Percentiles rank a stretch among this genome's conserved stretches.
These are phyloP conservation scores for Termitomyces sp. DNA, from an alignment of 768 basidiomycete genomes.

Conservation along the genomic window DNA sequence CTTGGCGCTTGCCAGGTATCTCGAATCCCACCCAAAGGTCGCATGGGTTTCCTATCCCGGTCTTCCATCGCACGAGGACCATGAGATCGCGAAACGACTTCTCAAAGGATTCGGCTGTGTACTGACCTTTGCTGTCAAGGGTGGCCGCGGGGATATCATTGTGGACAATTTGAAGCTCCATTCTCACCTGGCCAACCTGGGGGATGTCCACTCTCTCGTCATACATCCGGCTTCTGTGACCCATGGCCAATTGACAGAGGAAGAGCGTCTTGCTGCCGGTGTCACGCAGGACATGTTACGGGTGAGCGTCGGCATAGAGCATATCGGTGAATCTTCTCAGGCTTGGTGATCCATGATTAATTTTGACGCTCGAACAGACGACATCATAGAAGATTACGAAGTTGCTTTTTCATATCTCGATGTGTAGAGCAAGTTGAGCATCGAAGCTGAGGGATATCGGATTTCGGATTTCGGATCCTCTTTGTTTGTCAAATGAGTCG, in stretches of 20 bases:
- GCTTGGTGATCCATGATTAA: background rate
- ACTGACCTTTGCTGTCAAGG: constrained; percentile 61
- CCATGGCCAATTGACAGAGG: constrained; percentile 48
- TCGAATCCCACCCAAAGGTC: constrained; percentile 52
- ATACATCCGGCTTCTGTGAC: constrained; percentile 63
- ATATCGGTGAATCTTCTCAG: constrained; percentile 8
- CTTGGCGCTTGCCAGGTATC: constrained; percentile 35
- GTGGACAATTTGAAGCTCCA: constrained; percentile 37
- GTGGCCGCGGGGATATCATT: constrained; percentile 27
- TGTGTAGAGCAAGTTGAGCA: background rate
- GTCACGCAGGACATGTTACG: constrained; percentile 58
- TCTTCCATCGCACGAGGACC: constrained; percentile 45
- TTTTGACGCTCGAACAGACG: background rate
- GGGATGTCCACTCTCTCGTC: constrained; percentile 56
- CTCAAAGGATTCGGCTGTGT: constrained; percentile 55
- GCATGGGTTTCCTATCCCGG: constrained; percentile 67
- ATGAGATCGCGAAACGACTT: constrained; percentile 43
- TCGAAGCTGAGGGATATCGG: background rate
- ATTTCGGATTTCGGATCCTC: background rate
- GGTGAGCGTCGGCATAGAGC: constrained; percentile 28
- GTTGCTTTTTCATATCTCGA: constrained; percentile 7
- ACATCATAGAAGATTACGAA: constrained; percentile 13
- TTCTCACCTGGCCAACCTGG: constrained; percentile 32
- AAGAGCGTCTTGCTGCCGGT: constrained; percentile 48
- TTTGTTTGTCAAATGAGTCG: background rate